Conservation (phyloP, 2,329 filamentous ascomycete genomes). For the Calonectria hawksworthii region DNA sequence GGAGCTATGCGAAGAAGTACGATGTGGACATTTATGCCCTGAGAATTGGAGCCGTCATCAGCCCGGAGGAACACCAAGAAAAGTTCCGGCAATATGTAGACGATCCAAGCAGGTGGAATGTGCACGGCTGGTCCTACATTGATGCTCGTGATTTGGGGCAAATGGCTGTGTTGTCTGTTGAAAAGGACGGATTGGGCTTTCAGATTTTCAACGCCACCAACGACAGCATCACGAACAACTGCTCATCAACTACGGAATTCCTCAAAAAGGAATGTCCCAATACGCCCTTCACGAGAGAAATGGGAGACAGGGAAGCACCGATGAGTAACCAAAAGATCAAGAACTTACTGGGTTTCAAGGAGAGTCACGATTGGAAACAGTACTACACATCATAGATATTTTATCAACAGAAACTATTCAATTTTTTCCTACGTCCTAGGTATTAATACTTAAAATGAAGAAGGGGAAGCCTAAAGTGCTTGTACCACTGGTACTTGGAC, state of each 20-base stretch:
- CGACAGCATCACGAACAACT: conserved; percentile 70
- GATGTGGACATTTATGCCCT: conserved; percentile 71
- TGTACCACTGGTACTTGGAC: too few species aligned
- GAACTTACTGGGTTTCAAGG: conserved; percentile 70
- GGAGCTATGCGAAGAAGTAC: conserved; percentile 69
- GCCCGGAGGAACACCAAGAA: conserved; percentile 70
- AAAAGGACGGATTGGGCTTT: conserved; percentile 69
- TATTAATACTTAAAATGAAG: not conserved
- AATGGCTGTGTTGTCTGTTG: conserved; percentile 69
- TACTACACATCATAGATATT: not conserved
- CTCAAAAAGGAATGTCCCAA: conserved; percentile 63
- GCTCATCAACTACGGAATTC: conserved; percentile 57
- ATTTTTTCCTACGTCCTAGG: not conserved
- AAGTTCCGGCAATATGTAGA: conserved; percentile 66
- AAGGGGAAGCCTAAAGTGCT: not conserved
- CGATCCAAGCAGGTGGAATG: conserved; percentile 64
- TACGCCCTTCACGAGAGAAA: conserved; percentile 65
- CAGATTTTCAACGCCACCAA: conserved; percentile 77
- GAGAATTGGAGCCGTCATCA: conserved; percentile 72
- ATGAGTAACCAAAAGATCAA: conserved; percentile 72
- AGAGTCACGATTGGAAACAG: conserved; percentile 68
- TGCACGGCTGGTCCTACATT: conserved; percentile 74
- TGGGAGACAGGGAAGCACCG: conserved; percentile 72
- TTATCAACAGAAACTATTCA: not conserved
- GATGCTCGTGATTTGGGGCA: conserved; percentile 73